Percentiles rank a stretch among this genome's conserved stretches.
Evolutionary conservation across 1,139 yeast genomes (phyloP).

Genomic region (Diutina neorugosa): DNA sequence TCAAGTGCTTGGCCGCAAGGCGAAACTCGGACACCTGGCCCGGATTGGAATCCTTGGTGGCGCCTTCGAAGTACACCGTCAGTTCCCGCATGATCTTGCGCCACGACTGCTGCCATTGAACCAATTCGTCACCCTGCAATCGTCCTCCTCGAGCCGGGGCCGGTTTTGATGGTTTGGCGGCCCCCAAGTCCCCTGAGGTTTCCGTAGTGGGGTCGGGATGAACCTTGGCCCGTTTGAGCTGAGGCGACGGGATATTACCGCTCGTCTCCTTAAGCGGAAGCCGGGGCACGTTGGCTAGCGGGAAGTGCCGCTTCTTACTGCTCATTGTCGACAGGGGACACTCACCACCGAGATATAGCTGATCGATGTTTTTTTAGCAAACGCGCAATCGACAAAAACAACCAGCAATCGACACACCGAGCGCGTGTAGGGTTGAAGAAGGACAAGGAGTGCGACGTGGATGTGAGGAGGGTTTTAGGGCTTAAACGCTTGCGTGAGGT

Average conservation of each 20-base stretch:
- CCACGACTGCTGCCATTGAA: slow-evolving; percentile 80
- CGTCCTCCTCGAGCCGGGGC: slow-evolving; percentile 9
- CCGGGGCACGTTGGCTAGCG: slow-evolving; percentile 9
- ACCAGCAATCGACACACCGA: background rate
- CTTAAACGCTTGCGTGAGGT: background rate
- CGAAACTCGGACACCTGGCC: slow-evolving; percentile 36
- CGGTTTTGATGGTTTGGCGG: background rate
- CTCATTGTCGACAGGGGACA: background rate
- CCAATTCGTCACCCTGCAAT: slow-evolving; percentile 39
- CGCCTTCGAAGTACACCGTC: slow-evolving; percentile 68
- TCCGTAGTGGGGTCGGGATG: slow-evolving; percentile 7
- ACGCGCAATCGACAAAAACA: background rate
- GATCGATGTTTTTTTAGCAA: background rate
- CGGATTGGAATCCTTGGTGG: slow-evolving; percentile 39
- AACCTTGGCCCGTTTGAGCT: slow-evolving; percentile 18
- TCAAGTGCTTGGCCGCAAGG: slow-evolving; percentile 41
- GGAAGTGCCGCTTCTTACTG: slow-evolving; percentile 2
- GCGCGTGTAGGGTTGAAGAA: background rate
- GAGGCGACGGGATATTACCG: slow-evolving; percentile 30
- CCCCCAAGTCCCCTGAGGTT: slow-evolving; percentile 8
- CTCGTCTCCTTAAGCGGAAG: slow-evolving; percentile 32
- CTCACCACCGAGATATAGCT: background rate
- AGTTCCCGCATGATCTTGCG: slow-evolving; percentile 61
- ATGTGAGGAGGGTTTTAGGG: background rate
- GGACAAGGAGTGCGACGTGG: background rate